phyloP scores from a whole-genome alignment of 1,284 basidiomycete species.

The Ustilago cynodontis region DNA sequence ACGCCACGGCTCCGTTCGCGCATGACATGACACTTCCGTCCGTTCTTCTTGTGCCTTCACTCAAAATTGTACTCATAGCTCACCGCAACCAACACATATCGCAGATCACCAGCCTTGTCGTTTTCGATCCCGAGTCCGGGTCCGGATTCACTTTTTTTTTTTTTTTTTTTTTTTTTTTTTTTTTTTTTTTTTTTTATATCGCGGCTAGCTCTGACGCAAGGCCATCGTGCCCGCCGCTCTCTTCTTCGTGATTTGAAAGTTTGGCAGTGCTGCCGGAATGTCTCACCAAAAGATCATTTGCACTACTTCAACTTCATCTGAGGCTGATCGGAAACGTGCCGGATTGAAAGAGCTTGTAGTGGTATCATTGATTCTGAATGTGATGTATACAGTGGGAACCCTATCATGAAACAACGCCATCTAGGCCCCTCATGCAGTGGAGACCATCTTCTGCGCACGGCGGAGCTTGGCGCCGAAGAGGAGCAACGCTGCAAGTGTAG shows the following conservation, averaged over 20 bases:
- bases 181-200: no score
- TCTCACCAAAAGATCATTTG: background rate
- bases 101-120: background rate
- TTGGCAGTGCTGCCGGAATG: background rate
- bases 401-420: background rate
- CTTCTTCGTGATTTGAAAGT: background rate
- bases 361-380: background rate
- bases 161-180: no score
- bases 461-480: constrained; percentile 43
- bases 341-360: background rate
- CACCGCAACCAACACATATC: background rate
- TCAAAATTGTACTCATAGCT: constrained; percentile 31
- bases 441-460: constrained; percentile 48
- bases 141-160: no score
- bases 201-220: background rate
- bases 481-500: constrained; percentile 54
- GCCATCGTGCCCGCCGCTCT: background rate
- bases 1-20: no score
- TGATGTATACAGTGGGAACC: background rate
- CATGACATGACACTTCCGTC: no score
- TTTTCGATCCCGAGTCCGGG: background rate
- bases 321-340: no score
- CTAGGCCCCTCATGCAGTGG: constrained; percentile 11
- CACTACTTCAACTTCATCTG: background rate
- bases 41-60: background rate